These are phyloP conservation scores for Aureobasidium mangrovei DNA, from an alignment of 2,329 filamentous ascomycete genomes.

Conservation along the genomic window DNA sequence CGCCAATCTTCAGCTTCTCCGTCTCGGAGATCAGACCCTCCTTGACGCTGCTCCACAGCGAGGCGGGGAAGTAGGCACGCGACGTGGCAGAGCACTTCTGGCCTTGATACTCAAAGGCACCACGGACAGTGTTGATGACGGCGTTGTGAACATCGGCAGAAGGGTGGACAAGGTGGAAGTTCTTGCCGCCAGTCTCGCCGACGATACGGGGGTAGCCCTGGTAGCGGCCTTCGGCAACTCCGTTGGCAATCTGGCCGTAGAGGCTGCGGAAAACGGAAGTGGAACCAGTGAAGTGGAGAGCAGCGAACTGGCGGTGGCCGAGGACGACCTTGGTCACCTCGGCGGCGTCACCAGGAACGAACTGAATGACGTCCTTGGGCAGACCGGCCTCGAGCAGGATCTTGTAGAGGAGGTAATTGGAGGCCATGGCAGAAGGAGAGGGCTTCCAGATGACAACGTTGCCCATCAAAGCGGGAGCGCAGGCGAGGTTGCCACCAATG, in stretches of 20 bases:
- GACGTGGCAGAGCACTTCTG: constrained; percentile 88
- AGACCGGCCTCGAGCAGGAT: constrained; percentile 87
- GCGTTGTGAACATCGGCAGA: constrained; percentile 72
- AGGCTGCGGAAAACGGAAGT: constrained; percentile 84
- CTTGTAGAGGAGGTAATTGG: constrained; percentile 82
- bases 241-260: constrained; percentile 76
- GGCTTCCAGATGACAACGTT: constrained; percentile 98
- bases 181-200: constrained; percentile 87
- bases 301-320: constrained; percentile 69
- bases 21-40: constrained; percentile 59
- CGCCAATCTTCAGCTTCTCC: constrained; percentile 60
- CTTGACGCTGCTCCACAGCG: constrained; percentile 64
- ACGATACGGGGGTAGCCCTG: constrained; percentile 79
- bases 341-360: constrained; percentile 79
- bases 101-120: constrained; percentile 83
- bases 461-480: constrained; percentile 76
- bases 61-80: constrained; percentile 67
- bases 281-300: constrained; percentile 92
- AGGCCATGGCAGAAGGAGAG: constrained; percentile 79
- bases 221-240: constrained; percentile 75
- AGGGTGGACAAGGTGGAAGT: constrained; percentile 77
- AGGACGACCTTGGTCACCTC: constrained; percentile 73
- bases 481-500: constrained; percentile 79
- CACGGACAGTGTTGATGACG: constrained; percentile 71
- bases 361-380: constrained; percentile 84